Conservation (phyloP, 331 rosid genomes). For the Spiraea crenata region DNA sequence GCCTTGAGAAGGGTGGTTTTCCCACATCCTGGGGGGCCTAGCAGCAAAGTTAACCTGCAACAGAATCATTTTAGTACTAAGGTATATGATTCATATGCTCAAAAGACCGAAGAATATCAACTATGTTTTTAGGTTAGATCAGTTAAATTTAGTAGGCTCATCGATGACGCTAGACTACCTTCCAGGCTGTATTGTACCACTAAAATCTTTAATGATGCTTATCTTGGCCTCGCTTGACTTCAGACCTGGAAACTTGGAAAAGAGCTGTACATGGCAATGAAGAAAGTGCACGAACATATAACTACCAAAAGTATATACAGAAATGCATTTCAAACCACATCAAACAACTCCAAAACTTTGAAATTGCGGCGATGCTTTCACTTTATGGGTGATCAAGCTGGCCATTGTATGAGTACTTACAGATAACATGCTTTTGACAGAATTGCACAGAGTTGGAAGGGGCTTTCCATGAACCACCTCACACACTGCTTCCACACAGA, state of each 20-base stretch:
- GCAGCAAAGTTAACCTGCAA: conserved; percentile 38
- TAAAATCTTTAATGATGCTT: conserved; percentile 42
- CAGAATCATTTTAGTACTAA: background rate
- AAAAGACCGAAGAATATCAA: background rate
- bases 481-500: conserved; percentile 63
- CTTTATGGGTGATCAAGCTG: background rate
- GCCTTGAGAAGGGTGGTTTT: conserved; percentile 39
- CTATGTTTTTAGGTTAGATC: too few species aligned
- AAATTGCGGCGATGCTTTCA: too few species aligned
- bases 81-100: too few species aligned
- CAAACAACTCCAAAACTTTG: too few species aligned
- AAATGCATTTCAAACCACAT: background rate
- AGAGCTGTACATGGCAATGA: conserved; percentile 30
- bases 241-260: conserved; percentile 32
- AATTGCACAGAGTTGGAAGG: conserved; percentile 66
- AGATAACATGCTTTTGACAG: conserved; percentile 38
- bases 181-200: conserved; percentile 62
- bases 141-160: background rate
- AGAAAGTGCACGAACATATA: background rate
- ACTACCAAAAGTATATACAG: background rate
- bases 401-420: conserved; percentile 34
- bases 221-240: conserved; percentile 45
- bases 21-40: conserved; percentile 46
- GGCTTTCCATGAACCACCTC: conserved; percentile 69
- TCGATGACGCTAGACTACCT: conserved; percentile 37